Conservation (phyloP, 768 basidiomycete genomes). For the Fistulinella prunicolor region DNA sequence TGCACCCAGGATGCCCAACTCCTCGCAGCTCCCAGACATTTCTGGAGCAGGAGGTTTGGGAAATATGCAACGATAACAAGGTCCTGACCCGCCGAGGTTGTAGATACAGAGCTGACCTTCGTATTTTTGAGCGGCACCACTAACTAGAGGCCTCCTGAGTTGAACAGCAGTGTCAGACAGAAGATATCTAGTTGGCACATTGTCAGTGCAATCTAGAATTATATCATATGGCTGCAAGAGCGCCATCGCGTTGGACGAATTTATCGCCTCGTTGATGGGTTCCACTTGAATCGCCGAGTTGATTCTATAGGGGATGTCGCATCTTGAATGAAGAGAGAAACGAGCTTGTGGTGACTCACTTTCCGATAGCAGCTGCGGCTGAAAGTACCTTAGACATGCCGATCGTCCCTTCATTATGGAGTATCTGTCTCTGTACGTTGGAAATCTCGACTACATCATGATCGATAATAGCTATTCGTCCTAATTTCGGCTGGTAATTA, state of each 20-base stretch:
- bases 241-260: slow-evolving; percentile 58
- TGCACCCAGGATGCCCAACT: slow-evolving; percentile 82
- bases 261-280: slow-evolving; percentile 50
- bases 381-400: slow-evolving; percentile 82
- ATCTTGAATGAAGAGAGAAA: slow-evolving; percentile 1
- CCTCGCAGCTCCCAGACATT: slow-evolving; percentile 75
- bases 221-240: slow-evolving; percentile 66
- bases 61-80: slow-evolving; percentile 94
- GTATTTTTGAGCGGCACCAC: slow-evolving; percentile 86
- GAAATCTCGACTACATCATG: slow-evolving; percentile 85
- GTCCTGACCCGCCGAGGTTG: slow-evolving; percentile 65
- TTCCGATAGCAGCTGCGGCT: slow-evolving; percentile 64
- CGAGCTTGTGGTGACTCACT: slow-evolving; percentile 39
- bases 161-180: slow-evolving; percentile 82
- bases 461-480: slow-evolving; percentile 82
- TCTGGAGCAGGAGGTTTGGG: slow-evolving; percentile 71
- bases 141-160: slow-evolving; percentile 79
- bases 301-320: slow-evolving; percentile 45
- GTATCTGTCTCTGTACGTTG: slow-evolving; percentile 91
- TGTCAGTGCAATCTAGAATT: slow-evolving; percentile 93
- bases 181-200: slow-evolving; percentile 87
- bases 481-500: slow-evolving; percentile 39
- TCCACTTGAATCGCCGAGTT: slow-evolving; percentile 70
- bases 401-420: slow-evolving; percentile 71
- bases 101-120: slow-evolving; percentile 81